Evolutionary conservation across 2,329 filamentous ascomycete genomes (phyloP), one percentile per base, ranked within the genome.

Genomic region (Thelonectria blattea): DNA sequence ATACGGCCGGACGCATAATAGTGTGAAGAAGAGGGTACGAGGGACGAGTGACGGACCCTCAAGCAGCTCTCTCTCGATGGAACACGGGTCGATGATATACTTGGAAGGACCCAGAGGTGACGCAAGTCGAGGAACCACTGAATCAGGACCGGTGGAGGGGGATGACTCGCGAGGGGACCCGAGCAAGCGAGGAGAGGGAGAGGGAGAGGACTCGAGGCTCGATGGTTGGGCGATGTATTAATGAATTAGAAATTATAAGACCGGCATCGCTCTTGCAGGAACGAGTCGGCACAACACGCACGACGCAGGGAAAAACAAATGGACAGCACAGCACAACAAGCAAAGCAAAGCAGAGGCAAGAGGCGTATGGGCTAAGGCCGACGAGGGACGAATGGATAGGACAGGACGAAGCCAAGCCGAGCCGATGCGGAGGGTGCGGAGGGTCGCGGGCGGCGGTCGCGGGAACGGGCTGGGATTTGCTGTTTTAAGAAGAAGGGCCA

Each of bases 1-100:
- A 52, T 45, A 72, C 62, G 55, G 70, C 65, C 51, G 75, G 68
- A 64, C 76, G 76, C 82, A 84, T 84, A 62, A 65, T 75, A 73
- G 39, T 63, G 52, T 47, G 54, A 14, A 41, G 54, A 14, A 41
- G 48, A 45, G 27, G 57, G 39, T 30, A 8, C 48, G 56, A 37
- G 59, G 52, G 48, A 62, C 48, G 58, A 50, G 48, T 34, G 41
- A 55, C 22, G 24, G 41, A 27, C 61, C 51, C 47, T 58, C 34
- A 46, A 43, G 17, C 27, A 22, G 15, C 45, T 30, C 42, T 52
- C 41, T 47, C 54, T 22, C 51, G 20, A 30, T n/a, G 18, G 62
- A 50, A 30, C 41, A 37, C 50, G 50, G 8, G 55, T 56, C 15
- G 50, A 52, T 57, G 48, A 61, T 67, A 64, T 61, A 61, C 42